Percentiles rank a stretch among this genome's conserved stretches.
phyloP scores from a whole-genome alignment of 352 stramenopile genomes.

The Globisporangium radiosum region DNA sequence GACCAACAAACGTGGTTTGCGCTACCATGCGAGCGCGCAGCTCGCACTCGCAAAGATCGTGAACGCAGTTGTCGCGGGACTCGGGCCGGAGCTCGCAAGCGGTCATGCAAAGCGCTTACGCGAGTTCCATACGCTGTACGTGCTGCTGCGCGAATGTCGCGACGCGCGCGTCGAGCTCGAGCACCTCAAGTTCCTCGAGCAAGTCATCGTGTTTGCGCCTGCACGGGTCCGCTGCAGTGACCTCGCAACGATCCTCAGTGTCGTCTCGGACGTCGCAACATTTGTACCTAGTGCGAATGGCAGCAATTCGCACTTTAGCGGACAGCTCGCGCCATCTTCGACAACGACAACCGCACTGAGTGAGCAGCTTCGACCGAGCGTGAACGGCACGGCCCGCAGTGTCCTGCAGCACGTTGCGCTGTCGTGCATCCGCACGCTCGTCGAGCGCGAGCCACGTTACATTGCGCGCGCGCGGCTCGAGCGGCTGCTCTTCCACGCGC shows the following conservation, averaged over 20 bases:
- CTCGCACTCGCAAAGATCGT: conserved; percentile 56
- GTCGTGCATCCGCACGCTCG: conserved; percentile 71
- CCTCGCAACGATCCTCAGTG: conserved; percentile 52
- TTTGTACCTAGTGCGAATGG: not conserved
- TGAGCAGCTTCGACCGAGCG: conserved; percentile 24
- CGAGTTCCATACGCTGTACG: conserved; percentile 69
- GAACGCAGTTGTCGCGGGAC: conserved; percentile 55
- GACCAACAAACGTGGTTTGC: conserved; percentile 39
- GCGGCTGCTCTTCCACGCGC: conserved; percentile 68
- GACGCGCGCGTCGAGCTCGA: conserved; percentile 71
- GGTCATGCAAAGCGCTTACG: conserved; percentile 35
- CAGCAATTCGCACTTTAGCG: too few species aligned
- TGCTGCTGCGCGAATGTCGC: conserved; percentile 55
- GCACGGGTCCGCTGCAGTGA: conserved; percentile 45
- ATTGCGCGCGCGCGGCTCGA: conserved; percentile 57
- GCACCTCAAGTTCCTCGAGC: conserved; percentile 76
- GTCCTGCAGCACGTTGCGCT: conserved; percentile 67
- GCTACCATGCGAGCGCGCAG: conserved; percentile 51
- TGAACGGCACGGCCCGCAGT: conserved; percentile 51
- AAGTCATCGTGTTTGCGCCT: conserved; percentile 78
- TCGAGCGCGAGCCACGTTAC: conserved; percentile 63
- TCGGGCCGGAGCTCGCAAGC: conserved; percentile 45
- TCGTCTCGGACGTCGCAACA: conserved; percentile 36
- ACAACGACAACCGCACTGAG: conserved; percentile 19
- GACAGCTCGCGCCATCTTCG: conserved; percentile 9